phyloP scores from a whole-genome alignment of 805 yeast genomes.

The Barnettozyma botsteinii region DNA sequence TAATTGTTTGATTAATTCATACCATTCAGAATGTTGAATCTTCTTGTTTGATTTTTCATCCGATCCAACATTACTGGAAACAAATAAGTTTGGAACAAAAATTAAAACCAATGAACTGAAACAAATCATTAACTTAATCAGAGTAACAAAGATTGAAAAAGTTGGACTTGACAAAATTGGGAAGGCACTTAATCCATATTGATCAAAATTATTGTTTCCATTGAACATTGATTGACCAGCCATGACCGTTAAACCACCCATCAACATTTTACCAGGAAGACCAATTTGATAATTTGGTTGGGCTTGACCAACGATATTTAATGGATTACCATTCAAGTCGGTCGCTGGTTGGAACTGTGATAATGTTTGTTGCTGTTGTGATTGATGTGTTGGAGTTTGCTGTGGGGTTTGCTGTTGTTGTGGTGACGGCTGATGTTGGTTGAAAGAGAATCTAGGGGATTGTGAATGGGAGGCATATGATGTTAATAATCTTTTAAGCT shows the following conservation, averaged over 20 bases:
- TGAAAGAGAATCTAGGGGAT: conserved; percentile 8
- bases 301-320: conserved; percentile 21
- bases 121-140: conserved; percentile 26
- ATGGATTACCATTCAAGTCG: conserved; percentile 21
- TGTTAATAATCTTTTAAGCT: conserved; percentile 30
- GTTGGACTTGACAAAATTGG: conserved; percentile 31
- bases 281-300: conserved; percentile 22
- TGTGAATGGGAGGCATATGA: conserved; percentile 4
- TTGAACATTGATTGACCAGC: conserved; percentile 31
- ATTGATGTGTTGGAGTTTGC: conserved; percentile 6
- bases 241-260: conserved; percentile 47
- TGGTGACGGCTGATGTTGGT: conserved; percentile 15
- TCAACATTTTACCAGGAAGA: conserved; percentile 32
- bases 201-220: conserved; percentile 31
- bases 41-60: conserved; percentile 3
- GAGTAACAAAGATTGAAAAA: conserved; percentile 22
- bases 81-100: conserved; percentile 16
- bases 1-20: conserved; percentile 20
- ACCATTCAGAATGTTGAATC: conserved; percentile 18
- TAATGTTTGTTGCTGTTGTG: conserved; percentile 1
- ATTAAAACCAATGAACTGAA: conserved; percentile 19
- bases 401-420: conserved; percentile 9
- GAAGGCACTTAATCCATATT: conserved; percentile 39
- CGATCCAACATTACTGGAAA: neutral
- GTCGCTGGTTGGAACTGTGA: conserved; percentile 23